Percentiles rank a stretch among this genome's conserved stretches.
Evolutionary conservation across 179 eudicot genomes (phyloP).

Genomic region (Corrigiola litoralis): DNA sequence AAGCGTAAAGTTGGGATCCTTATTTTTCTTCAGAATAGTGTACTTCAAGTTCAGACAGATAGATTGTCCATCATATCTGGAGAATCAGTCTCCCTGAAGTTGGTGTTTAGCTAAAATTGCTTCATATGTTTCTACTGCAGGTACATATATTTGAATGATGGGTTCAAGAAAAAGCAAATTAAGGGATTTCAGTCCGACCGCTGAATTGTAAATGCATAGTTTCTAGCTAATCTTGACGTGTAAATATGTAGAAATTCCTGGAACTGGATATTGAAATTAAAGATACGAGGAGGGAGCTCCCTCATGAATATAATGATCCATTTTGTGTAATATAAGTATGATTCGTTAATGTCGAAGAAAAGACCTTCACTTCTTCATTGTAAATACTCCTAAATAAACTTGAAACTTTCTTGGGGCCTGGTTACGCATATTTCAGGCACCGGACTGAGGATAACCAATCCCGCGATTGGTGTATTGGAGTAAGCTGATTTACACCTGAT

Average conservation of each 20-base stretch:
- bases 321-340: too few relatives aligned
- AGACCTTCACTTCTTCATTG: too few relatives aligned
- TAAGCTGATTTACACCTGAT: too few relatives aligned
- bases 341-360: not conserved
- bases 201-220: too few relatives aligned
- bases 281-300: not conserved
- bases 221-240: too few relatives aligned
- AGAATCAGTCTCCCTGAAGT: not conserved
- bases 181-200: not conserved
- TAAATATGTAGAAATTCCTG: conserved; percentile 6
- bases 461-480: too few relatives aligned
- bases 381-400: too few relatives aligned
- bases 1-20: too few relatives aligned
- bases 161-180: not conserved
- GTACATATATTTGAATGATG: conserved; percentile 17
- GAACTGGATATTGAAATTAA: not conserved
- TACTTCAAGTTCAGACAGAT: too few relatives aligned
- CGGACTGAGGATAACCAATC: too few relatives aligned
- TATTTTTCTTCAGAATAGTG: too few relatives aligned
- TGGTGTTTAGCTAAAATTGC: not conserved
- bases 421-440: not conserved
- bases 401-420: not conserved
- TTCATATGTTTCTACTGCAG: conserved; percentile 10
- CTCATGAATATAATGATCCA: not conserved
- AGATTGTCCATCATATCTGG: too few relatives aligned